Evolutionary conservation across 768 basidiomycete species (phyloP).

Genomic region (Gymnopilus dilepis): DNA sequence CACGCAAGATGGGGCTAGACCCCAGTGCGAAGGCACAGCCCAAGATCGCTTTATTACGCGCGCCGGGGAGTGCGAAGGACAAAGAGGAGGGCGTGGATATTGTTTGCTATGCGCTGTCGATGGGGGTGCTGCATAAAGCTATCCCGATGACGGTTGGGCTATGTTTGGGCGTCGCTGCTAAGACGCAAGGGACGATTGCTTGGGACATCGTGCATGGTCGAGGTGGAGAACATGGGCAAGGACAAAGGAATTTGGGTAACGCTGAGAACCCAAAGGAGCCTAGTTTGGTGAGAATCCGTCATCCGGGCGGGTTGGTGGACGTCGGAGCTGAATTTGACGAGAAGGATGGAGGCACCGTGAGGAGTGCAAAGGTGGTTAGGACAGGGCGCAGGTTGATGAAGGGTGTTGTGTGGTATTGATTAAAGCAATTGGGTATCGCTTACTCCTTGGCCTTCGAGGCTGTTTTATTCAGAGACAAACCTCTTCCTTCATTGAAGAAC

Average conservation of each 20-base stretch:
- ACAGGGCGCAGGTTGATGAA: constrained; percentile 77
- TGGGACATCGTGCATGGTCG: constrained; percentile 47
- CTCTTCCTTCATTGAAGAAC: too few relatives aligned
- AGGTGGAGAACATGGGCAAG: constrained; percentile 1
- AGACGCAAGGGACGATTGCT: constrained; percentile 57
- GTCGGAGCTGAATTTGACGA: constrained; percentile 61
- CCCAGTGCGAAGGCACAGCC: constrained; percentile 69
- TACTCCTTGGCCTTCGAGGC: too few relatives aligned
- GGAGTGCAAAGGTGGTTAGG: constrained; percentile 65
- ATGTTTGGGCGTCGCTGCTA: constrained; percentile 69
- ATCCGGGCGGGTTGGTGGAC: constrained; percentile 71
- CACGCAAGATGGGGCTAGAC: constrained; percentile 66
- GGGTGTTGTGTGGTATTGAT: constrained; percentile 69
- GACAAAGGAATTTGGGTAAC: too few relatives aligned
- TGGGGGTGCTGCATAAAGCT: constrained; percentile 75
- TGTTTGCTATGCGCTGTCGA: constrained; percentile 63
- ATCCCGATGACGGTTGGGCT: constrained; percentile 77
- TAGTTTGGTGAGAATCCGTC: constrained; percentile 55
- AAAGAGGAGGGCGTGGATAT: constrained; percentile 48
- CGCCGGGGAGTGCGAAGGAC: constrained; percentile 32
- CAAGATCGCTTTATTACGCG: constrained; percentile 65
- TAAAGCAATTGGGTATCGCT: too few relatives aligned
- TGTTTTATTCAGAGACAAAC: too few relatives aligned
- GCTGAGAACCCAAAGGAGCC: constrained; percentile 1
- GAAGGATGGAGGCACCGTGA: constrained; percentile 45